phyloP scores from a whole-genome alignment of 768 basidiomycete species.

The Ephemerocybe angulata region DNA sequence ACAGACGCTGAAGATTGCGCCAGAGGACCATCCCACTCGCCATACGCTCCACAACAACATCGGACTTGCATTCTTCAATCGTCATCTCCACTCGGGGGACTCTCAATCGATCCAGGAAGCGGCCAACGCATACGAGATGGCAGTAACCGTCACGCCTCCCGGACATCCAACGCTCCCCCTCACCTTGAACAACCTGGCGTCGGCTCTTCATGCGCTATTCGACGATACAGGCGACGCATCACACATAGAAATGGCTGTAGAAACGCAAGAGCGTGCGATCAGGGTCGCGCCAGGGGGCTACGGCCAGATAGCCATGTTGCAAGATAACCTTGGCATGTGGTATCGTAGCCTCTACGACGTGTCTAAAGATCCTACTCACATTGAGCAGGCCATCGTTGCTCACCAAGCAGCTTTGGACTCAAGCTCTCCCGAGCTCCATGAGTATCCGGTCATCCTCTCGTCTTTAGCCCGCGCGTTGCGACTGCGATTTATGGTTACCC shows the following conservation, averaged over 20 bases:
- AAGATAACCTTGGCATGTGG: neutral
- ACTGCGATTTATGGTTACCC: too few relatives aligned
- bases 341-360: constrained; percentile 11
- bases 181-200: constrained; percentile 10
- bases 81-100: constrained; percentile 4
- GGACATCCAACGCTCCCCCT: constrained; percentile 5
- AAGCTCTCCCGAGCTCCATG: too few relatives aligned
- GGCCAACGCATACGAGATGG: constrained; percentile 5
- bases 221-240: neutral
- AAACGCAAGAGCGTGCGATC: constrained; percentile 16
- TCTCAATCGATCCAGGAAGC: constrained; percentile 11
- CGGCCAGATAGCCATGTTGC: neutral
- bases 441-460: too few relatives aligned
- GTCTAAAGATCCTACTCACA: neutral
- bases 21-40: neutral
- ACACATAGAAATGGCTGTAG: constrained; percentile 11
- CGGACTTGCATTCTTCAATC: constrained; percentile 12
- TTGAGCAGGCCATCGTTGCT: neutral
- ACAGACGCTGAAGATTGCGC: constrained; percentile 1
- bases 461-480: too few relatives aligned
- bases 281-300: constrained; percentile 16
- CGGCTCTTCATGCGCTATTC: neutral
- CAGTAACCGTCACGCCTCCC: constrained; percentile 8
- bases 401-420: neutral
- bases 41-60: constrained; percentile 6